Percentiles rank a stretch among this genome's conserved stretches.
phyloP scores from a whole-genome alignment of 2,329 filamentous ascomycete genomes.

The Stromatinia cepivora region DNA sequence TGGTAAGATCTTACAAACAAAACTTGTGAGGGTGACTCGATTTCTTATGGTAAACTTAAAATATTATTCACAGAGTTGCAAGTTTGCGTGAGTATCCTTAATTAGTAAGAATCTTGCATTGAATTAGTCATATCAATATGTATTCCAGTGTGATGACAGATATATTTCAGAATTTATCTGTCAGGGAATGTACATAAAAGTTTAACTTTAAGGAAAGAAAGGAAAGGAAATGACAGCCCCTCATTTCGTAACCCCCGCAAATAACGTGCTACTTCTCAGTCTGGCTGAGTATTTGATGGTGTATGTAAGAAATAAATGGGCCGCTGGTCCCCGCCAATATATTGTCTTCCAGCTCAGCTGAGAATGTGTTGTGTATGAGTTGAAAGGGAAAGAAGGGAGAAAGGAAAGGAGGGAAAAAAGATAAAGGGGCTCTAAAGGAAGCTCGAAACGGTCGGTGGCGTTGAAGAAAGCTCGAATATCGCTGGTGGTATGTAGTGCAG shows the following conservation, averaged over 20 bases:
- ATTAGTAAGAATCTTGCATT: not conserved
- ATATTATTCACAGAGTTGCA: not conserved
- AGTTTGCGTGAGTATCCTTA: not conserved
- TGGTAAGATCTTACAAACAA: no score
- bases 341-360: not conserved
- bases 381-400: not conserved
- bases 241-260: not conserved
- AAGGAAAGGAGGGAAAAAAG: not conserved
- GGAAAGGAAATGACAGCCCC: not conserved
- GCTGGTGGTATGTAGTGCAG: no score
- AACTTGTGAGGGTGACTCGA: no score
- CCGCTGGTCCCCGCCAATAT: not conserved
- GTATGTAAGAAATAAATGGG: not conserved
- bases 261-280: not conserved
- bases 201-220: not conserved
- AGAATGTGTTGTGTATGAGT: not conserved
- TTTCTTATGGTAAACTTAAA: not conserved
- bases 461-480: not conserved
- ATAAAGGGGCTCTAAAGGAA: not conserved
- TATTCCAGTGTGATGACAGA: not conserved
- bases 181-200: not conserved
- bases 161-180: not conserved
- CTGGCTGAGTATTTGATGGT: not conserved
- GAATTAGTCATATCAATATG: not conserved
- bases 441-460: not conserved